Evolutionary conservation across 1,284 basidiomycete genomes (phyloP), one percentile per base, ranked within the genome.

Genomic region (Tylopilus sp.): DNA sequence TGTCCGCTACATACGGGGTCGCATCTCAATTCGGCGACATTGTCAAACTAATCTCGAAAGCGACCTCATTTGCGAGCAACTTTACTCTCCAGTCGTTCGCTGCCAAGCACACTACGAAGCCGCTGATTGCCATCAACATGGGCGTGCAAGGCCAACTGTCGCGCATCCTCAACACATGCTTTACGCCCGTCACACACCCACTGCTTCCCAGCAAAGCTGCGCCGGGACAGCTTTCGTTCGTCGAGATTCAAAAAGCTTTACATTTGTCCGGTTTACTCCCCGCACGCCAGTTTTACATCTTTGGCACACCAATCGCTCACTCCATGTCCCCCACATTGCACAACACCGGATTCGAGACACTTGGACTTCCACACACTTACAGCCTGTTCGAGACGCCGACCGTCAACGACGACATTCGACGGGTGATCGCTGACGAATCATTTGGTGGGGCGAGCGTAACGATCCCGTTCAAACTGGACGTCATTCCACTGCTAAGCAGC

Each of bases 371-470:
- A 0, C 90, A 97, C 77, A 77, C 79, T 18, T 98, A 98, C 77
- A 84, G 85, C 49, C 82, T 94, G n/a, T 82, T 94, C 57, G 95
- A 99, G 82, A 93, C 94, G 0, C 75, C 82, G 18, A 80, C 82
- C 9, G 86, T 97, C 1, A 89, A 90, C 60, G 87, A 91, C 24
- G 84, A 87, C 58, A 84, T 98, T 68, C 86, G 87, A 70, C 81
- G 85, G 0, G 84, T 91, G 3, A 82, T 99, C 18, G 79, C 84
- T 0, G 83, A 88, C 12, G 84, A 89, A 0, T 88, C 91, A 61
- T 99, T 99, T 80, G 97, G 97, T 22, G 97, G 97, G 5, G 97
- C 97, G 10, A 96, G 94, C 9, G 96, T 99, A 32, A 99, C 98
- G 7, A 97, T 98, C 68, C 96, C 96, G 4, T 91, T 92, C 84